Evolutionary conservation across 768 basidiomycete species (phyloP).

Genomic region (Amyloporia xantha): DNA sequence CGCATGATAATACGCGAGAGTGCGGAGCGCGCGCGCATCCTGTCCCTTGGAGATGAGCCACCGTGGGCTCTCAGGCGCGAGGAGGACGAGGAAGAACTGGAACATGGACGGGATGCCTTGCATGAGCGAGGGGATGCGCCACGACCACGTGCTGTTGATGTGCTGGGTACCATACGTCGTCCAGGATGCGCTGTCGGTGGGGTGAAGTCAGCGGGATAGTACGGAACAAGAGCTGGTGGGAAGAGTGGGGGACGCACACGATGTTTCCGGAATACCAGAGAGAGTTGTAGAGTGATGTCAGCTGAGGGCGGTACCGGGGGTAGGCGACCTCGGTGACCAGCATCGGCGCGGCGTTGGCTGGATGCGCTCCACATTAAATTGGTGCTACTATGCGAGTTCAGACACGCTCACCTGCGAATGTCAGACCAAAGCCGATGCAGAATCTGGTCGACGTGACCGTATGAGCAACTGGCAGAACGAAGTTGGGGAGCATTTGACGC

Average conservation of each 20-base stretch:
- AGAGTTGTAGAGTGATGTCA: slow-evolving; percentile 77
- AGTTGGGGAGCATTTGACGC: not conserved
- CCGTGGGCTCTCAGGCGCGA: slow-evolving; percentile 80
- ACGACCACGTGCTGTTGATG: slow-evolving; percentile 63
- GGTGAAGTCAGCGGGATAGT: not conserved
- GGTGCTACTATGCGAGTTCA: not conserved
- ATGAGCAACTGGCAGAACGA: slow-evolving; percentile 4
- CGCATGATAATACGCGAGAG: slow-evolving; percentile 79
- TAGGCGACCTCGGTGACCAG: slow-evolving; percentile 84
- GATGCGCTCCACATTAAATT: not conserved
- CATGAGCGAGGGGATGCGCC: slow-evolving; percentile 75
- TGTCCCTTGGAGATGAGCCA: slow-evolving; percentile 74
- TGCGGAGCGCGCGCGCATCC: slow-evolving; percentile 58
- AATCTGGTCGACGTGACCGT: slow-evolving; percentile 18
- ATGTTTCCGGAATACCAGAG: slow-evolving; percentile 85
- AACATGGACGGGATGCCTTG: slow-evolving; percentile 65
- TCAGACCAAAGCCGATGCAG: slow-evolving; percentile 37
- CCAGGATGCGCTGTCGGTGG: slow-evolving; percentile 59
- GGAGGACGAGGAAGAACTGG: slow-evolving; percentile 60
- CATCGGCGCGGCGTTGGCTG: slow-evolving; percentile 69
- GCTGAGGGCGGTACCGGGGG: slow-evolving; percentile 69
- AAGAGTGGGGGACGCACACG: slow-evolving; percentile 36
- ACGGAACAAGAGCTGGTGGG: not conserved
- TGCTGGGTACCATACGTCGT: slow-evolving; percentile 76
- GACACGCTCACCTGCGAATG: slow-evolving; percentile 21